Percentiles rank a stretch among this genome's conserved stretches.
These are phyloP conservation scores for Mrakia frigida DNA, from an alignment of 768 basidiomycete genomes.

Conservation along the genomic window DNA sequence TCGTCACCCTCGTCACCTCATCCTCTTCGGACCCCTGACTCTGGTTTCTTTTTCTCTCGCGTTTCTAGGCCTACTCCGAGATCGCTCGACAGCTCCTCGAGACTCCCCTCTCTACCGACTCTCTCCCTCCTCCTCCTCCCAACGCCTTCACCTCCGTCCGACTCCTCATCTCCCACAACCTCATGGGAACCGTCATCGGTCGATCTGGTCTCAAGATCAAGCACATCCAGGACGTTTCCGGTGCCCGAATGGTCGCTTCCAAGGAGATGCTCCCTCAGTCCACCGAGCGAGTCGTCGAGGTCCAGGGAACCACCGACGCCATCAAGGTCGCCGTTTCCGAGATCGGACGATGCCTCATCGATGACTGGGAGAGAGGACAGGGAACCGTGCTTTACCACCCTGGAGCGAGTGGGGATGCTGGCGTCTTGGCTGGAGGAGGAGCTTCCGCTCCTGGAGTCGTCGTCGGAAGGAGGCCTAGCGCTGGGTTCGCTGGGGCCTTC, in stretches of 20 bases:
- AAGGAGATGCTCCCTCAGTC: constrained; percentile 99
- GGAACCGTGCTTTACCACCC: constrained; percentile 97
- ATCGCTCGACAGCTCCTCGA: constrained; percentile 79
- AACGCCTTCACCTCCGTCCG: constrained; percentile 78
- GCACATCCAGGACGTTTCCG: constrained; percentile 92
- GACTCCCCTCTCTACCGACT: constrained; percentile 67
- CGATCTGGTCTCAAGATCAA: constrained; percentile 96
- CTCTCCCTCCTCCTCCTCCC: constrained; percentile 59
- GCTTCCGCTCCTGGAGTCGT: constrained; percentile 36
- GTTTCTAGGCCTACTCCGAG: constrained; percentile 78
- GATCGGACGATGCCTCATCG: constrained; percentile 88
- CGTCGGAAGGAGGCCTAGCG: constrained; percentile 35
- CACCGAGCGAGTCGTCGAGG: constrained; percentile 96
- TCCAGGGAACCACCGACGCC: constrained; percentile 85
- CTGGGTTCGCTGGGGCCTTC: constrained; percentile 38
- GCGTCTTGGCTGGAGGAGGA: constrained; percentile 44
- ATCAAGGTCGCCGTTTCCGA: constrained; percentile 92
- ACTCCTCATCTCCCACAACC: constrained; percentile 95
- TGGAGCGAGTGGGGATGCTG: constrained; percentile 57
- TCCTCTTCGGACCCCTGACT: not conserved
- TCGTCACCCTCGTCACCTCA: not conserved
- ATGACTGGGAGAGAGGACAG: constrained; percentile 90
- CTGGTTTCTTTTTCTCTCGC: constrained; percentile 28
- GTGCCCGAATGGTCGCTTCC: constrained; percentile 95
- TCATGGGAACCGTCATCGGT: constrained; percentile 99